Base-by-base conservation (phyloP, 495 filamentous ascomycete species). In the Neurospora tetrasperma region DNA sequence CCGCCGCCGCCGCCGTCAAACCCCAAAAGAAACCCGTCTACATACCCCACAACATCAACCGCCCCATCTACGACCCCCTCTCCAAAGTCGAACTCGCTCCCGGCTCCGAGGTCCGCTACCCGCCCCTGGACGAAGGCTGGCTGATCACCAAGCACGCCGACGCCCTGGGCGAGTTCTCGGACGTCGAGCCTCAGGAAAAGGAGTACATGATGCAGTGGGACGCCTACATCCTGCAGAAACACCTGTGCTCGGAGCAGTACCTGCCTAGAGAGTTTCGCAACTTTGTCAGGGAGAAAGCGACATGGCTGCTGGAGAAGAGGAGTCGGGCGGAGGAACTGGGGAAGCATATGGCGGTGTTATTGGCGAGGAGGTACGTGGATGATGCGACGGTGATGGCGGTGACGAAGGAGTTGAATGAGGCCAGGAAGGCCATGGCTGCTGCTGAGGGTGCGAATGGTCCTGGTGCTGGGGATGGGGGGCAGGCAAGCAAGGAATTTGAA, bases 171-270 rank as follows among this genome's bases (percentile, higher is more conserved):
- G 86, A 88, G 71, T 87, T 84, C 70, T 81, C 79, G 54, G 86
- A 87, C 73, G 78, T 88, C 12, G 79, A 82, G 20, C 78, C 77
- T 16, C 79, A 79, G 16, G 86, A 88, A 71, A 86, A 86, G 71
- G 86, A 88, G 72, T 88, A 84, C 71, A 81, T 87, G 73, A 79
- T 78, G 62, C 80, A 83, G 69, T 88, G 85, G 85, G 85, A 88
- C 70, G 78, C 81, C 4, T 87, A 84, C 62, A 83, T 86, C 38
- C 81, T 84, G 46, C 77, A 74, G 41, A 79, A 83, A 74, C 82
- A 82, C 69, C 74, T 87, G 39, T 86, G 83, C 11, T 83, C 83
- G n/a, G 79, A 81, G 23, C 81, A 79, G 42, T 84, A 85, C 73
- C 75, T 87, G 11, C 83, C 83, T 40, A 80, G 82, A 9, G 80